A percentile compares a stretch with the other conserved stretches of the same genome.
Evolutionary conservation across 805 yeast species (phyloP).

Genomic region (Pichia deserticola): DNA sequence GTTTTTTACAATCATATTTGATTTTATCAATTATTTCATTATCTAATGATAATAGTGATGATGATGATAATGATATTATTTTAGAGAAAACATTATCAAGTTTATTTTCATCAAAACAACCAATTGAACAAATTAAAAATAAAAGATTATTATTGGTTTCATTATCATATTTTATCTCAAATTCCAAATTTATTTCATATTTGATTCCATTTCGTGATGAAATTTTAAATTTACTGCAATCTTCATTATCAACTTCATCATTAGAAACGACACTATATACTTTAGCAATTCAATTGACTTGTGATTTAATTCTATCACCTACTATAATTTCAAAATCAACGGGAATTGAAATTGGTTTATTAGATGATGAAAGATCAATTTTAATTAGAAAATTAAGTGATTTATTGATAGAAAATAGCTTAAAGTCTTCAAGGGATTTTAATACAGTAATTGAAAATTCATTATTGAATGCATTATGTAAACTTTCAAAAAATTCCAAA

Average conservation of each 20-base stretch:
- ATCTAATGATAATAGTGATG: constrained; percentile 13
- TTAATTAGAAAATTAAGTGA: constrained; percentile 30
- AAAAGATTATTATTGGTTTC: constrained; percentile 9
- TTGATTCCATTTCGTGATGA: constrained; percentile 53
- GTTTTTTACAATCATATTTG: constrained; percentile 54
- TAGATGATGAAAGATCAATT: constrained; percentile 22
- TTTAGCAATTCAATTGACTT: constrained; percentile 56
- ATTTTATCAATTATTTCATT: constrained; percentile 42
- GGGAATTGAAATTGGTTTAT: constrained; percentile 27
- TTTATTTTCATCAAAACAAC: constrained; percentile 24
- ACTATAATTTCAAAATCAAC: not conserved
- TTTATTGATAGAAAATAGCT: constrained; percentile 3
- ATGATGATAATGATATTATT: constrained; percentile 39
- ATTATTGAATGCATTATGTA: constrained; percentile 6
- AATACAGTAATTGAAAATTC: constrained; percentile 5
- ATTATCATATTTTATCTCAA: constrained; percentile 9
- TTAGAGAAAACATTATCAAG: constrained; percentile 39
- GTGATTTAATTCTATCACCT: constrained; percentile 44
- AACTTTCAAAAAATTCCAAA: constrained; percentile 3
- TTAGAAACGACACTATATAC: constrained; percentile 65
- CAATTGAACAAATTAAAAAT: constrained; percentile 9
- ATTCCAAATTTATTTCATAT: constrained; percentile 6
- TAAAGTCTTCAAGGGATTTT: constrained; percentile 1
- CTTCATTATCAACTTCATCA: constrained; percentile 57
- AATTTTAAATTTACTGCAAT: constrained; percentile 59